Evolutionary conservation across 306 rosid genomes (phyloP).

Genomic region (Rosa rugosa): DNA sequence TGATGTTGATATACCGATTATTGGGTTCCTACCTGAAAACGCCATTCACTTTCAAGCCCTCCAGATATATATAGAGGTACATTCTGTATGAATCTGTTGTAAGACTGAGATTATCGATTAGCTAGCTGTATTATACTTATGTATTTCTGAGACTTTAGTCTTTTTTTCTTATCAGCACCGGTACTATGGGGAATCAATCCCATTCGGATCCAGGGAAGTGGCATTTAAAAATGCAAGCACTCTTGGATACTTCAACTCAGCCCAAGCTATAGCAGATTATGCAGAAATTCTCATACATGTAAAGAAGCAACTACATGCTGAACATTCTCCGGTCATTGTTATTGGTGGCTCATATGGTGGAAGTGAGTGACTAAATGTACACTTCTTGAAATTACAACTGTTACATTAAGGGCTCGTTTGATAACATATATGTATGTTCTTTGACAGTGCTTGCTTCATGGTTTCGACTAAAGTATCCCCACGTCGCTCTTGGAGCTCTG

Average conservation of each 20-base stretch:
- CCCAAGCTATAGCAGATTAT: constrained; percentile 79
- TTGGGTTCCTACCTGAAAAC: constrained; percentile 65
- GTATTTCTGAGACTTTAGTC: not conserved
- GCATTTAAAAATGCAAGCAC: constrained; percentile 59
- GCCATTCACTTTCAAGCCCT: constrained; percentile 65
- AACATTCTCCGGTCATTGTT: constrained; percentile 52
- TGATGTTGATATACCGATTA: constrained; percentile 12
- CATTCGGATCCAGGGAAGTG: constrained; percentile 65
- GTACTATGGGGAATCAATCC: constrained; percentile 70
- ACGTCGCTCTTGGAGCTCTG: too few relatives aligned
- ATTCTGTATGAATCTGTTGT: not conserved
- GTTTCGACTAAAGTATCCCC: too few relatives aligned
- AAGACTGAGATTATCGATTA: not conserved
- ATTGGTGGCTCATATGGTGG: constrained; percentile 60
- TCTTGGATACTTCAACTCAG: constrained; percentile 72
- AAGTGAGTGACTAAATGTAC: constrained; percentile 45
- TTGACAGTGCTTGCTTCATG: too few relatives aligned
- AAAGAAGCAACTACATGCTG: constrained; percentile 40
- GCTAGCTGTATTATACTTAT: not conserved
- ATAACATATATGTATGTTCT: too few relatives aligned
- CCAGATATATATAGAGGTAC: constrained; percentile 54
- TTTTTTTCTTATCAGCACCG: constrained; percentile 46
- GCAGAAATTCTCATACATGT: constrained; percentile 52
- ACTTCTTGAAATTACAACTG: not conserved
- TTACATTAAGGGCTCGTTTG: not conserved